Evolutionary conservation across 2,329 filamentous ascomycete species (phyloP), one percentile per base, ranked within the genome.

Genomic region (Neofusicoccum sp.): DNA sequence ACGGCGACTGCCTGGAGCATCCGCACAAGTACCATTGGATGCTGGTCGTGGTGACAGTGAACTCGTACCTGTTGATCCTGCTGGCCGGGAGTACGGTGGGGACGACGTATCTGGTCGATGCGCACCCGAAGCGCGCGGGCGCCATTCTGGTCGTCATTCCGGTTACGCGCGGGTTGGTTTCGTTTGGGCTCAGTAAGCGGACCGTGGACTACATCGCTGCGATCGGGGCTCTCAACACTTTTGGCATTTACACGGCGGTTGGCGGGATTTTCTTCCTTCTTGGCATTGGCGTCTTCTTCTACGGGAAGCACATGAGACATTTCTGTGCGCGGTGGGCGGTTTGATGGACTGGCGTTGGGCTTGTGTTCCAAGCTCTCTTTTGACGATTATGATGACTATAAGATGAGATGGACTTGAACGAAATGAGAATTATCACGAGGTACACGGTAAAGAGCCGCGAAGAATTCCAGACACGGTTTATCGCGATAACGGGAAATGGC

Each of bases 1-100:
- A 69, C 31, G 68, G 69, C 6, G 56, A 66, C 33, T 68, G 67
- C 31, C 12, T 63, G 11, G 59, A 65, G 50, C 49, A 59, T 6
- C 50, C 61, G 11, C 16, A 22, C 12, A 56, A 43, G 16, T 65
- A 64, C 49, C 64, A 65, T 43, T 63, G 64, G 64, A 61, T 64
- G 43, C 61, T 58, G 11, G 22, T 66, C 29, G 62, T 59, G 43
- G 61, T 64, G 41, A 66, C 62, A 6, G 62, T 62, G 48, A 62
- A 66, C n/a, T 43, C 64, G 28, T 64, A 52, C 37, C 36, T 64
- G 6, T 64, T 66, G 36, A 39, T 64, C 29, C 49, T 65, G 12
- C 61, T 63, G n/a, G 64, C 54, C 14, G 64, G 61, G 2, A 66
- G 62, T 34, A 64, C 58, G 6, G 64, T 66, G 37, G 64, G 64